These are phyloP conservation scores for Phaseolus coccineus DNA, from an alignment of 331 rosid species.

Conservation along the genomic window DNA sequence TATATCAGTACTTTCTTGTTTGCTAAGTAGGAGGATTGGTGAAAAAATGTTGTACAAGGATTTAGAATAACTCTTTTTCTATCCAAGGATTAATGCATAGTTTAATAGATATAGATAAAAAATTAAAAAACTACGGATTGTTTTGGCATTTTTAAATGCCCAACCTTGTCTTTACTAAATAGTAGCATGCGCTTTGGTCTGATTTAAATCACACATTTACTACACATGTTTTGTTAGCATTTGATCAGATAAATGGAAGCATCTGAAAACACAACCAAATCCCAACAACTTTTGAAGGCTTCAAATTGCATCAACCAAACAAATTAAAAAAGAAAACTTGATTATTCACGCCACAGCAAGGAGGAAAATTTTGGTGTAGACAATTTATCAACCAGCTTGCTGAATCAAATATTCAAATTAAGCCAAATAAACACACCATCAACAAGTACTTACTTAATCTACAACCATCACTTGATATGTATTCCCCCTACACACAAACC, in stretches of 20 bases:
- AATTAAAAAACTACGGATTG: background rate
- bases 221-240: background rate
- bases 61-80: background rate
- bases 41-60: background rate
- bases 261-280: background rate
- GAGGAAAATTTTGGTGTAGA: background rate
- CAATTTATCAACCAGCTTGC: background rate
- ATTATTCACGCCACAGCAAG: background rate
- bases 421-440: background rate
- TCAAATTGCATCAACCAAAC: background rate
- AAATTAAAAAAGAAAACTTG: background rate
- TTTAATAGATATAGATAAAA: no score
- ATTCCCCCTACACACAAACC: background rate
- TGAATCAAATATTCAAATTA: background rate
- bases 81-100: background rate
- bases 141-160: background rate
- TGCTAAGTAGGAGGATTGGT: background rate
- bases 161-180: background rate
- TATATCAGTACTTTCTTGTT: background rate
- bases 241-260: background rate
- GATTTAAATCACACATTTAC: background rate
- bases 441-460: background rate
- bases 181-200: background rate
- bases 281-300: background rate
- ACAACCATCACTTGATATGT: background rate